phyloP scores from a whole-genome alignment of 805 yeast species.

The Nakazawaea populi region DNA sequence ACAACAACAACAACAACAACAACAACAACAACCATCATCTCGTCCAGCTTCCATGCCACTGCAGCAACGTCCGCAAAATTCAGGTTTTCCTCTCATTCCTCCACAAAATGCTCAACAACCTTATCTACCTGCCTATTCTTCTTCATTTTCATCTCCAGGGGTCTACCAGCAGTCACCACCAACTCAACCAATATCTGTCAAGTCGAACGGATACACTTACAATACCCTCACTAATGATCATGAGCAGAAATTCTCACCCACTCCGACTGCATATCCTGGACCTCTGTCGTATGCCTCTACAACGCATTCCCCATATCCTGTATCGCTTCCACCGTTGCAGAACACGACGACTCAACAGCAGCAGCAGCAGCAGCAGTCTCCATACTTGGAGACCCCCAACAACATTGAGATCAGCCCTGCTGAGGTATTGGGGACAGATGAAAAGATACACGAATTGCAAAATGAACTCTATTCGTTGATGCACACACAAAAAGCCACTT shows the following conservation, averaged over 20 bases:
- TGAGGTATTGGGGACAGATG: not conserved
- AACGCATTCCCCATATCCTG: not conserved
- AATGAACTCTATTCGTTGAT: constrained; percentile 33
- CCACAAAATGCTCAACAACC: not conserved
- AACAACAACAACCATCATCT: not conserved
- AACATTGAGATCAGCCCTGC: constrained; percentile 4
- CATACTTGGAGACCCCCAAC: constrained; percentile 1
- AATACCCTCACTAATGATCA: not conserved
- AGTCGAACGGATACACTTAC: not conserved
- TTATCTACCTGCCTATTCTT: not conserved
- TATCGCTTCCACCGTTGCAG: not conserved
- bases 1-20: not conserved
- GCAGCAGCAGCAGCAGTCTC: not conserved
- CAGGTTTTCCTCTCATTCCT: not conserved
- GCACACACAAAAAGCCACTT: constrained; percentile 24
- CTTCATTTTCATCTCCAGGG: not conserved
- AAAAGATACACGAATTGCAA: constrained; percentile 30
- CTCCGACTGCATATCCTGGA: not conserved
- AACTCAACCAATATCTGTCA: not conserved
- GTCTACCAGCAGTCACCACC: not conserved
- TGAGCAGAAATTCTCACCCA: not conserved
- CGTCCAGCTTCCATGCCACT: not conserved
- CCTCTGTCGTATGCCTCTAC: not conserved
- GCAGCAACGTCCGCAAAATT: not conserved
- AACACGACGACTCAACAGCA: not conserved